A percentile compares a stretch with the other conserved stretches of the same genome.
phyloP scores from a whole-genome alignment of 169 alveolate species.

The Cryptosporidium sp. region DNA sequence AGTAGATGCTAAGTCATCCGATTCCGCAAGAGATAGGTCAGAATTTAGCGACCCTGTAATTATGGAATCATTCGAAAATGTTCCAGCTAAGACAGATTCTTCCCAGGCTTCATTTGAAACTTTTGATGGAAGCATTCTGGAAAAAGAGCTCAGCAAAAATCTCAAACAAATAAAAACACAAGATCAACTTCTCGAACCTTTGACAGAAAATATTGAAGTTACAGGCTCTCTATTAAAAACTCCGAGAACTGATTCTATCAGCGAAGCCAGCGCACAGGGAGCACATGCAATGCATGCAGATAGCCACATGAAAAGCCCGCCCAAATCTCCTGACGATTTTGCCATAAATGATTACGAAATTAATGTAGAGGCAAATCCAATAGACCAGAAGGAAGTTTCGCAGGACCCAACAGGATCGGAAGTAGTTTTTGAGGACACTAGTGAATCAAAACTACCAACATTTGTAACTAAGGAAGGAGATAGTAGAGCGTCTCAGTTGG shows the following conservation, averaged over 20 bases:
- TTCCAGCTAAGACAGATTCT: conserved; percentile 3
- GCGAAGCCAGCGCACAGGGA: background rate
- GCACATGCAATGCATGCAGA: conserved; percentile 6
- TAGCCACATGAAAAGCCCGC: conserved; percentile 35
- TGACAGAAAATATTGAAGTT: conserved; percentile 11
- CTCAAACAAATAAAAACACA: conserved; percentile 8
- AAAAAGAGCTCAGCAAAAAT: background rate
- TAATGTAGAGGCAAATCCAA: conserved; percentile 23
- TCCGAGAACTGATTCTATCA: conserved; percentile 34
- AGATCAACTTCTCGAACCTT: conserved; percentile 14
- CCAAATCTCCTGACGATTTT: conserved; percentile 16
- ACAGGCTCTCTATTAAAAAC: conserved; percentile 24
- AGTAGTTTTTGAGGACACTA: conserved; percentile 36
- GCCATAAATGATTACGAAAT: conserved; percentile 10
- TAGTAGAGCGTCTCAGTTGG: background rate
- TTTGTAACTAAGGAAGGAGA: conserved; percentile 10
- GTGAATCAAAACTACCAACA: conserved; percentile 58
- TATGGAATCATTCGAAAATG: conserved; percentile 28
- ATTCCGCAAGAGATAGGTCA: background rate
- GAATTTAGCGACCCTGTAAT: conserved; percentile 45
- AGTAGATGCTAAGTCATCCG: conserved; percentile 3
- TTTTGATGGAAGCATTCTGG: conserved; percentile 18
- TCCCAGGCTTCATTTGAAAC: background rate
- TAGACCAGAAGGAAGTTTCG: conserved; percentile 3
- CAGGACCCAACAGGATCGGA: conserved; percentile 1